A percentile compares a stretch with the other conserved stretches of the same genome.
Conservation (phyloP, 2,329 filamentous ascomycete genomes). For the Aspergillus vadensis region DNA sequence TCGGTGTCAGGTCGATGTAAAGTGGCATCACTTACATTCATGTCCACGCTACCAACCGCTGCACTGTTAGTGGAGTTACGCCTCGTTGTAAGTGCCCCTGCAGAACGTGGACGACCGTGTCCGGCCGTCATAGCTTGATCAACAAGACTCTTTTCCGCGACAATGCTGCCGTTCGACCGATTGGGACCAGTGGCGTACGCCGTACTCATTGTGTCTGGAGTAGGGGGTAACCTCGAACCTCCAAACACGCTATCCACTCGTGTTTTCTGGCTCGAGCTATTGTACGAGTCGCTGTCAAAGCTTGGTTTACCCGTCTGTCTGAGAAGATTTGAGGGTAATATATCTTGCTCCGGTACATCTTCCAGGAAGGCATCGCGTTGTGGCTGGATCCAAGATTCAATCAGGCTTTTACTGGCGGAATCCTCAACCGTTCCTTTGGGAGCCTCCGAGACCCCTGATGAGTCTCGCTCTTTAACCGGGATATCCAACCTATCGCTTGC, state of each 20-base stretch:
- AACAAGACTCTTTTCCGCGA: constrained; percentile 29
- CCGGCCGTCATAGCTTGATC: constrained; percentile 27
- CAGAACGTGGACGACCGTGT: constrained; percentile 37
- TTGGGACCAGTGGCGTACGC: constrained; percentile 34
- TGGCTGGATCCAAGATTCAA: constrained; percentile 38
- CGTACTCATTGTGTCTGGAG: constrained; percentile 48
- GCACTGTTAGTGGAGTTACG: constrained; percentile 35
- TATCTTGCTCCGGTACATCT: constrained; percentile 22
- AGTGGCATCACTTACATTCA: constrained; percentile 36
- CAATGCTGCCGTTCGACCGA: constrained; percentile 39
- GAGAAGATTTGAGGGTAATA: constrained; percentile 25
- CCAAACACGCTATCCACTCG: constrained; percentile 38
- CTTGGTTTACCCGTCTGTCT: constrained; percentile 21
- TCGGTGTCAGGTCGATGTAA: constrained; percentile 24
- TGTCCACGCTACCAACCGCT: constrained; percentile 34
- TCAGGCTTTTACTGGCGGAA: constrained; percentile 26
- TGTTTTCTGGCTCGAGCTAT: constrained; percentile 30
- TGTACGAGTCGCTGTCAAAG: constrained; percentile 29
- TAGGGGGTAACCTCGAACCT: constrained; percentile 40
- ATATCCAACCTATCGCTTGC: constrained; percentile 31
- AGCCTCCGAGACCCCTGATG: constrained; percentile 20
- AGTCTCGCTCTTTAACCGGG: constrained; percentile 27
- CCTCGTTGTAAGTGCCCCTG: constrained; percentile 34
- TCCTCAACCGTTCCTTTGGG: constrained; percentile 18
- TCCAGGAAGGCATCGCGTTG: constrained; percentile 19